Percentiles rank a stretch among this genome's conserved stretches.
Conservation (phyloP, 176 grass and related monocot species). For the Pontederia crassipes region DNA sequence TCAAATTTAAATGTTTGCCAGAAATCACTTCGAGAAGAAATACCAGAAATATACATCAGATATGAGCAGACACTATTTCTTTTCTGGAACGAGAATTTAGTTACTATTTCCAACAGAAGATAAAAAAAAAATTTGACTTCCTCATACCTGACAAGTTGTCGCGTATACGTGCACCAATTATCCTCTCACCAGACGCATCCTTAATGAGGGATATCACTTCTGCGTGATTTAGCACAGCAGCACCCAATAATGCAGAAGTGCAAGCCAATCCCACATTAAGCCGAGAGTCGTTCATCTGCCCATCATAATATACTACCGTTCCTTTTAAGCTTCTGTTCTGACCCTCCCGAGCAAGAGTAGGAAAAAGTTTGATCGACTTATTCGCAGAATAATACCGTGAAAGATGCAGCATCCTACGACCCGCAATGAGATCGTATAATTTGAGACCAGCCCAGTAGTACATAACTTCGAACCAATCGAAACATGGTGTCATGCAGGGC, state of each 20-base stretch:
- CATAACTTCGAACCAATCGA: constrained; percentile 92
- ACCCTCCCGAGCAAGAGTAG: constrained; percentile 62
- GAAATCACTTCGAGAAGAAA: too few species aligned
- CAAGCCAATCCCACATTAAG: constrained; percentile 89
- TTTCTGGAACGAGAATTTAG: neutral
- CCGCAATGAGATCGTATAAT: constrained; percentile 86
- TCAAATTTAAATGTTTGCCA: too few species aligned
- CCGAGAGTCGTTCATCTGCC: constrained; percentile 92
- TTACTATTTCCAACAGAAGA: neutral
- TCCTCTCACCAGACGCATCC: constrained; percentile 51
- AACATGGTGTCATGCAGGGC: constrained; percentile 97
- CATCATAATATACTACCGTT: constrained; percentile 93
- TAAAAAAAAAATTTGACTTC: constrained; percentile 26
- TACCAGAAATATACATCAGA: too few species aligned
- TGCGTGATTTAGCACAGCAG: constrained; percentile 82
- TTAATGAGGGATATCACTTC: constrained; percentile 87
- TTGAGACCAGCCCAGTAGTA: constrained; percentile 95
- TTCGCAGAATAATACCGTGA: constrained; percentile 93
- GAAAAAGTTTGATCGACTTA: constrained; percentile 80
- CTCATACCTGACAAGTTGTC: constrained; percentile 82
- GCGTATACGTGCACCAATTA: constrained; percentile 68
- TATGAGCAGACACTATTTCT: too few species aligned
- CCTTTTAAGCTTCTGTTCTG: constrained; percentile 66
- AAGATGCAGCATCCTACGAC: constrained; percentile 72
- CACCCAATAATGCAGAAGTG: constrained; percentile 71